These are phyloP conservation scores for Metarhizium anisopliae DNA, from an alignment of 2,329 filamentous ascomycete genomes.

Conservation along the genomic window DNA sequence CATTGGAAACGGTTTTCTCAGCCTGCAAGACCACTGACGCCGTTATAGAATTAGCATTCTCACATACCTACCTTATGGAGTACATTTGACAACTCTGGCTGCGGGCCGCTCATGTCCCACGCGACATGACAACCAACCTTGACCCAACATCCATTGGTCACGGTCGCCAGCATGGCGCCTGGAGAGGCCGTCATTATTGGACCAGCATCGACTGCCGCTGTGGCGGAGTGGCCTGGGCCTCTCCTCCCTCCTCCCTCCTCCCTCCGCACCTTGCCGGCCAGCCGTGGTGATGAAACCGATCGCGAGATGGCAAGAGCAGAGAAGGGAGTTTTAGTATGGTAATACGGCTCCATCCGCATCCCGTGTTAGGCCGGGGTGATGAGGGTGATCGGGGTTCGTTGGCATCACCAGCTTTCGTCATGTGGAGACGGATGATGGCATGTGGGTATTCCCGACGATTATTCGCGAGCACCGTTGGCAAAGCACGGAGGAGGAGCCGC, in stretches of 20 bases:
- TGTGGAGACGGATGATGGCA: background rate
- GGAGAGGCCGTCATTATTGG: no score
- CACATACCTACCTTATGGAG: background rate
- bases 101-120: background rate
- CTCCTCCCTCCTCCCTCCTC: no score
- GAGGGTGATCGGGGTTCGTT: background rate
- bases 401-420: background rate
- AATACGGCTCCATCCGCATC: background rate
- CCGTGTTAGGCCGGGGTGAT: constrained; percentile 1
- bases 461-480: background rate
- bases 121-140: background rate
- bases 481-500: no score
- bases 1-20: background rate
- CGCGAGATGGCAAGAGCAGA: background rate
- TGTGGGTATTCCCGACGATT: background rate
- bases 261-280: background rate
- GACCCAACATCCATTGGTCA: background rate
- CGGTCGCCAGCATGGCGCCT: no score
- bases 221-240: no score
- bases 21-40: background rate
- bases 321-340: background rate
- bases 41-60: no score
- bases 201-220: no score
- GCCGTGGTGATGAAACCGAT: background rate
- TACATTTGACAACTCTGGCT: background rate